A percentile compares a stretch with the other conserved stretches of the same genome.
These are phyloP conservation scores for Cytospora piceae DNA, from an alignment of 2,329 filamentous ascomycete species.

Conservation along the genomic window DNA sequence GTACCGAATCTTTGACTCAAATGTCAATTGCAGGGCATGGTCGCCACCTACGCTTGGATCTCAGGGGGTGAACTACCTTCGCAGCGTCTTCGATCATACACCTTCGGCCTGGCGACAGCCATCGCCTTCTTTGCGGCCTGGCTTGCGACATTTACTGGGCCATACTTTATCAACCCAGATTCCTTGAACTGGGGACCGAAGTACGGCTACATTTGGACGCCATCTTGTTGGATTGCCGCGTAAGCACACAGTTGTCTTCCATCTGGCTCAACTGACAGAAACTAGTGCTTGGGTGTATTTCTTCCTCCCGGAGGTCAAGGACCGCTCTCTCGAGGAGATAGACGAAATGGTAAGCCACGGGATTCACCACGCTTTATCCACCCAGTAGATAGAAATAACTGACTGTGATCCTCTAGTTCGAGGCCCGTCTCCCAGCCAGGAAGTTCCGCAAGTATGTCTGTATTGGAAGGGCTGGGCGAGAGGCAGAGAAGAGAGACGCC, in stretches of 20 bases:
- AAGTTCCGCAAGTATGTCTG: constrained; percentile 46
- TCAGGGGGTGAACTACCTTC: constrained; percentile 61
- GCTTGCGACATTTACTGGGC: constrained; percentile 61
- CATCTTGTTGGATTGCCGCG: constrained; percentile 40
- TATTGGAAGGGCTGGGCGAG: constrained; percentile 29
- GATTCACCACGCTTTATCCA: background rate
- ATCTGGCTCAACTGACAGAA: background rate
- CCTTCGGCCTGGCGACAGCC: constrained; percentile 58
- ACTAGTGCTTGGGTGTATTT: constrained; percentile 47
- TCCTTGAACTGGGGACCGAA: constrained; percentile 60
- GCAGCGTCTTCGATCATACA: constrained; percentile 59
- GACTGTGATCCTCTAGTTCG: constrained; percentile 34
- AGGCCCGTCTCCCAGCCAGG: constrained; percentile 45
- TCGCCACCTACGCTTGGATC: constrained; percentile 61
- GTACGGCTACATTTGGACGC: constrained; percentile 61
- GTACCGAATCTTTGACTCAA: background rate
- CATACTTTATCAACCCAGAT: constrained; percentile 62
- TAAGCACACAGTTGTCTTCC: constrained; percentile 26
- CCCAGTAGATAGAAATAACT: constrained; percentile 18
- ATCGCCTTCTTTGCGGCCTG: constrained; percentile 60
- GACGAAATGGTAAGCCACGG: constrained; percentile 52
- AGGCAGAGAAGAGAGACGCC: constrained; percentile 27
- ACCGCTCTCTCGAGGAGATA: constrained; percentile 56
- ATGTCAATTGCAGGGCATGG: constrained; percentile 43
- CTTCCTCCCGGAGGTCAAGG: constrained; percentile 58